These are phyloP conservation scores for Cydonia oblonga DNA, from an alignment of 331 rosid genomes.

Conservation along the genomic window DNA sequence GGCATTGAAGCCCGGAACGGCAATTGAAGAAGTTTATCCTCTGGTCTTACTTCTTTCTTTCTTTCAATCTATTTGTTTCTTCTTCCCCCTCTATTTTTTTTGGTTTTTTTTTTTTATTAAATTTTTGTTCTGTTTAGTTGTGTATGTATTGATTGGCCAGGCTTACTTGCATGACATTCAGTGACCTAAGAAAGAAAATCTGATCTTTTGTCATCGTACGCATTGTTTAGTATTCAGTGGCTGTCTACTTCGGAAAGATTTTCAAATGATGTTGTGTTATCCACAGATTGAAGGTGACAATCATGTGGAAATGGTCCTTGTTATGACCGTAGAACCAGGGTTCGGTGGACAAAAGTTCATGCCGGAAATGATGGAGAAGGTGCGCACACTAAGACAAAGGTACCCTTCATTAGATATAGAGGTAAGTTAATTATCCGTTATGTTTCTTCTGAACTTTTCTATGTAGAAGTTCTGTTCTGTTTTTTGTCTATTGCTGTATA, in stretches of 20 bases:
- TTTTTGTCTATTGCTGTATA: background rate
- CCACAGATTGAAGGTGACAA: slow-evolving; percentile 66
- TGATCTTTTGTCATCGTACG: background rate
- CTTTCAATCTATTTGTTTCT: too few species aligned
- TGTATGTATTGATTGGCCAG: background rate
- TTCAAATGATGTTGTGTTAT: background rate
- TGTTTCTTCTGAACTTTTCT: background rate
- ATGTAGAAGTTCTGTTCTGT: background rate
- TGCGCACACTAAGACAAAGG: slow-evolving; percentile 68
- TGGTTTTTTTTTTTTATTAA: too few species aligned
- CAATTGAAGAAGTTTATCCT: slow-evolving; percentile 79
- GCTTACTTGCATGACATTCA: background rate
- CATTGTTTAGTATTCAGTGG: slow-evolving; percentile 1
- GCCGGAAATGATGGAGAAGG: slow-evolving; percentile 89
- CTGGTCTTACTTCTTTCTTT: slow-evolving; percentile 35
- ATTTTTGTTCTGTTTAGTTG: too few species aligned
- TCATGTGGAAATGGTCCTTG: slow-evolving; percentile 88
- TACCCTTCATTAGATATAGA: slow-evolving; percentile 88
- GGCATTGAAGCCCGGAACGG: slow-evolving; percentile 78
- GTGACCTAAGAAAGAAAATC: background rate
- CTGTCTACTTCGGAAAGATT: background rate
- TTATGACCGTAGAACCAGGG: slow-evolving; percentile 97
- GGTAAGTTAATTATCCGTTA: slow-evolving; percentile 28
- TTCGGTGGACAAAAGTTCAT: slow-evolving; percentile 94
- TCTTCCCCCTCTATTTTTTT: too few species aligned